Percentiles rank a stretch among this genome's conserved stretches.
Evolutionary conservation across 257 asterid genomes (phyloP).

Genomic region (Solanum corneliomulleri): DNA sequence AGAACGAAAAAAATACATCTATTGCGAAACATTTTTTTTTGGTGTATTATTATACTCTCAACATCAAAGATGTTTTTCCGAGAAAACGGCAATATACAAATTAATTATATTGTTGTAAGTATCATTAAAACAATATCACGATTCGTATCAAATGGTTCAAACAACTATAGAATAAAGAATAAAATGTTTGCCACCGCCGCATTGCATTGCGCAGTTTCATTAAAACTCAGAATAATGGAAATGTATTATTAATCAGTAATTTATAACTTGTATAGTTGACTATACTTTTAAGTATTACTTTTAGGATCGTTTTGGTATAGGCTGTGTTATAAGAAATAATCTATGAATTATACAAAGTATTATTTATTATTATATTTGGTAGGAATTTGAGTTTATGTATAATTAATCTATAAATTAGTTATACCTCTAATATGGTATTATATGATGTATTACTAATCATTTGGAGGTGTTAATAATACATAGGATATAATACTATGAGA

Average conservation of each 20-base stretch:
- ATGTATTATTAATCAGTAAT: background rate
- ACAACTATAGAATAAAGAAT: background rate
- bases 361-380: no score
- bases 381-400: no score
- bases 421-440: no score
- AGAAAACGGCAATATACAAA: background rate
- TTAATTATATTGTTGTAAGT: background rate
- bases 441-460: no score
- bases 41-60: background rate
- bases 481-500: no score
- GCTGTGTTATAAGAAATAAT: no score
- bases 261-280: background rate
- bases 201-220: background rate
- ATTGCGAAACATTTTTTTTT: no score
- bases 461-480: no score
- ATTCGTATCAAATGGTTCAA: background rate
- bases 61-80: background rate
- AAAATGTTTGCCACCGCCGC: background rate
- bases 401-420: no score
- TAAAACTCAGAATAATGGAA: background rate
- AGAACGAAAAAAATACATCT: accelerated
- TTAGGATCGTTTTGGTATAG: no score
- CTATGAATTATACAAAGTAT: no score
- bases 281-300: background rate
- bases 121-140: background rate